These are phyloP conservation scores for Fusarium sp. DNA, from an alignment of 2,329 filamentous ascomycete species.

Conservation along the genomic window DNA sequence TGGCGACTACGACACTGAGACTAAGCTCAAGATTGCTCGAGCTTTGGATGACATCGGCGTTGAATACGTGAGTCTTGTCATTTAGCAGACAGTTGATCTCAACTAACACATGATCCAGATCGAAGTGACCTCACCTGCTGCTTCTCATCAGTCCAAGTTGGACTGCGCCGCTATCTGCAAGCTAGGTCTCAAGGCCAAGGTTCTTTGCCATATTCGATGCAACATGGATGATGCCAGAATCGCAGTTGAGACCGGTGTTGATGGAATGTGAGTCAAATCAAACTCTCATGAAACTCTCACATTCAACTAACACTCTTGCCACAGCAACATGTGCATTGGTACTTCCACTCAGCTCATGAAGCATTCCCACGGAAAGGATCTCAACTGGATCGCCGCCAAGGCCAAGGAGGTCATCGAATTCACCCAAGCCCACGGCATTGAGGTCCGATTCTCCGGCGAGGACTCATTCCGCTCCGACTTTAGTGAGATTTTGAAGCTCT, in stretches of 20 bases:
- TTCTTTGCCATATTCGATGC: conserved; percentile 40
- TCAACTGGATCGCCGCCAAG: conserved; percentile 81
- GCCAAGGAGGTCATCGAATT: conserved; percentile 46
- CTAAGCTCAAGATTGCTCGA: conserved; percentile 38
- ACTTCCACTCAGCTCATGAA: conserved; percentile 84
- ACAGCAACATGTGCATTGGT: conserved; percentile 77
- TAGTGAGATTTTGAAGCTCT: conserved; percentile 77
- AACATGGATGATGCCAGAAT: conserved; percentile 67
- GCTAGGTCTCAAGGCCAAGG: conserved; percentile 80
- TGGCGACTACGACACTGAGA: conserved; percentile 76
- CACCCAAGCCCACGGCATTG: conserved; percentile 35
- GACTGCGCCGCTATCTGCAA: conserved; percentile 95
- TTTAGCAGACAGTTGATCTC: accelerated
- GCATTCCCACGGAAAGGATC: conserved; percentile 89
- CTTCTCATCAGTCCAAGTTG: conserved; percentile 82
- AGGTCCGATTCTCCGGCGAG: conserved; percentile 68
- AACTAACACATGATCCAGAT: conserved; percentile 24
- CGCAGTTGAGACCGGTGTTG: conserved; percentile 81
- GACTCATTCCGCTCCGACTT: conserved; percentile 88
- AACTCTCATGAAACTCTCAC: no score
- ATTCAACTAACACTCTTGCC: not conserved
- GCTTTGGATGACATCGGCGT: conserved; percentile 63
- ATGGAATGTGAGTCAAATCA: conserved; percentile 15
- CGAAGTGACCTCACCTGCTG: conserved; percentile 86
- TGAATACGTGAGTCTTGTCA: conserved; percentile 31